These are phyloP conservation scores for Nadsonia starkeyi-henricii DNA, from an alignment of 1,139 yeast species.

Conservation along the genomic window DNA sequence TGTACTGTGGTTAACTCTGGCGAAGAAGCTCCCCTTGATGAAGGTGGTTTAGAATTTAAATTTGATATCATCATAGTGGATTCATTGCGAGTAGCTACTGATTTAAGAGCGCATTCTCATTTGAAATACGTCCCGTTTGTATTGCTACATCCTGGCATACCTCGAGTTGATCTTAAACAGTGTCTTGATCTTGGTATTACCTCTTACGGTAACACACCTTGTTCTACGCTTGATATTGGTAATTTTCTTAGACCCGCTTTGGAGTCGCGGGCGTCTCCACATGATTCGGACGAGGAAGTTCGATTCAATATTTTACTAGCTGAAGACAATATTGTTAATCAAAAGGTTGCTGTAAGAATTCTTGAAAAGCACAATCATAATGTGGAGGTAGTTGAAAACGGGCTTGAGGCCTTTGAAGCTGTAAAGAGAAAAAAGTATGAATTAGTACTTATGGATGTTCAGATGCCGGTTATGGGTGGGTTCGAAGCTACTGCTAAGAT, in stretches of 20 bases:
- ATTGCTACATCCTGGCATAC: slow-evolving; percentile 59
- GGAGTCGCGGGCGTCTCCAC: slow-evolving; percentile 68
- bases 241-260: slow-evolving; percentile 73
- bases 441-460: slow-evolving; percentile 83
- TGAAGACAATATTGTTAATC: slow-evolving; percentile 78
- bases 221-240: slow-evolving; percentile 67
- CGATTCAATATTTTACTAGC: slow-evolving; percentile 66
- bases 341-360: slow-evolving; percentile 71
- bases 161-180: slow-evolving; percentile 64
- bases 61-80: slow-evolving; percentile 76
- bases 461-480: slow-evolving; percentile 94
- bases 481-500: slow-evolving; percentile 80
- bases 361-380: slow-evolving; percentile 72
- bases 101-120: slow-evolving; percentile 51
- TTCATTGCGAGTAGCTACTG: slow-evolving; percentile 59
- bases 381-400: slow-evolving; percentile 76
- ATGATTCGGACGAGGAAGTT: slow-evolving; percentile 65
- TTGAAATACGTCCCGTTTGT: slow-evolving; percentile 75
- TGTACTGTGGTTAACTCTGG: slow-evolving; percentile 31
- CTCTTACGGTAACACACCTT: slow-evolving; percentile 79
- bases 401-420: slow-evolving; percentile 69
- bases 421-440: slow-evolving; percentile 55
- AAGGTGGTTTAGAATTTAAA: slow-evolving; percentile 32
- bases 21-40: slow-evolving; percentile 27
- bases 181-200: slow-evolving; percentile 80